Percentiles rank a stretch among this genome's conserved stretches.
Conservation (phyloP, 1,139 yeast genomes). For the Suhomyces coccinellae region DNA sequence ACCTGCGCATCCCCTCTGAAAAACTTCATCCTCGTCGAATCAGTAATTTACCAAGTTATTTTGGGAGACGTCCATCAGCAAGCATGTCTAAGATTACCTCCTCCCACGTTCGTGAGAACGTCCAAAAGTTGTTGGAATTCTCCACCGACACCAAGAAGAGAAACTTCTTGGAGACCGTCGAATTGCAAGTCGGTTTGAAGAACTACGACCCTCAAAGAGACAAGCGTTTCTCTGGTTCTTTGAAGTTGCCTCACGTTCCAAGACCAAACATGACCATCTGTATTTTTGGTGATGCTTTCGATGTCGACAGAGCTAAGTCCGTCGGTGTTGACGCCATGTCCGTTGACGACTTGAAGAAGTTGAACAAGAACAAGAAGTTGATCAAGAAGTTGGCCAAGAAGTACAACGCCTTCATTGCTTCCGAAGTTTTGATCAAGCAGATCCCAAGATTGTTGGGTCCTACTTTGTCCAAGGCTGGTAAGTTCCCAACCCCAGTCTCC, state of each 20-base stretch:
- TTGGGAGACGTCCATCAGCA: conserved; percentile 67
- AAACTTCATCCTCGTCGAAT: conserved; percentile 50
- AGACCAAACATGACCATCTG: conserved; percentile 99
- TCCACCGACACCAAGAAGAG: conserved; percentile 98
- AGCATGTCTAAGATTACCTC: conserved; percentile 92
- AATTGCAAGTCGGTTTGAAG: conserved; percentile 99
- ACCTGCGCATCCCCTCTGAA: not conserved
- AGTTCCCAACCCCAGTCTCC: conserved; percentile 99
- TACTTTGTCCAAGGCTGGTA: conserved; percentile 99
- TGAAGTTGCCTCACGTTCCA: conserved; percentile 98
- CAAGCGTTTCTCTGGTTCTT: conserved; percentile 99
- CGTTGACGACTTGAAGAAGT: conserved; percentile 99
- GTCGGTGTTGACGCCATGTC: conserved; percentile 99
- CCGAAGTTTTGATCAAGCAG: conserved; percentile 98
- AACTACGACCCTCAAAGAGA: conserved; percentile 99
- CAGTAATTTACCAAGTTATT: conserved; percentile 46
- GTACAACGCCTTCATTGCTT: conserved; percentile 99
- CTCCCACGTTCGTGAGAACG: conserved; percentile 95
- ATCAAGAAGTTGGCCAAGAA: conserved; percentile 99
- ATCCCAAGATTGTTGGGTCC: conserved; percentile 99
- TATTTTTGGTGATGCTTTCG: conserved; percentile 99
- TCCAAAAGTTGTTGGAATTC: conserved; percentile 85
- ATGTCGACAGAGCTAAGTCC: conserved; percentile 99
- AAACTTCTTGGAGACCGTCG: conserved; percentile 99
- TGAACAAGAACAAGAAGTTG: conserved; percentile 99